Evolutionary conservation across 2,329 filamentous ascomycete genomes (phyloP), one percentile per base, ranked within the genome.

Genomic region (Purpureocillium lavendulum): DNA sequence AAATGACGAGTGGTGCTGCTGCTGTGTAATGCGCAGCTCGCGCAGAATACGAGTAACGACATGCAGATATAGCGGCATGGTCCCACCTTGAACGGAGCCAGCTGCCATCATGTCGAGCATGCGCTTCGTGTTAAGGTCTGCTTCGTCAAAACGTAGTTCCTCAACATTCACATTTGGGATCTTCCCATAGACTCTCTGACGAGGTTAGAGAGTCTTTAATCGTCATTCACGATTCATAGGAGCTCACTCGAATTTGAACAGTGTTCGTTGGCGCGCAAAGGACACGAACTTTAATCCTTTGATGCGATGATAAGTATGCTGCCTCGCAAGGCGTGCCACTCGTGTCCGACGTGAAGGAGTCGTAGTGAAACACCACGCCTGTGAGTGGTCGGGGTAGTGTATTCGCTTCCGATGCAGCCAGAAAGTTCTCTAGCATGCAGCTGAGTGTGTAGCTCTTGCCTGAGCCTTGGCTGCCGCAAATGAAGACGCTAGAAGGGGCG

Each of bases 301-400:
- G 40, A 17, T 64, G 48, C 0, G 67, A 68, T 0, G 69, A 62
- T 3, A 84, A 55, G 45, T 69, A 77, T 0, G 77, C 75, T 0
- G 72, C 77, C 51, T 84, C 80, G 41, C 77, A 80, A 1, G 77
- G 69, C 0, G 61, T 61, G 11, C 70, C 70, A 1, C 64, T 58
- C 0, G 53, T 49, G 33, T 72, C 67, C 0, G 66, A 72, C 10
- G 66, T 64, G 44, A 74, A 76, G 0, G 66, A 68, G 45, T 81
- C 77, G 42, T 80, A 84, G 45, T 84, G 78, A 36, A 84, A 83
- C 0, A 84, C 71, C 0, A 84, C 57, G 0, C 74, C 78, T 0
- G 76, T 74, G 1, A 83, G 58, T 0, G 77, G 77, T 0, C 60
- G 60, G 0, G 66, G 63, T 1, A 80, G 59, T 1, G 55, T 51